Evolutionary conservation across 2,329 filamentous ascomycete species (phyloP).

Genomic region (Arthrinium puccinioides): DNA sequence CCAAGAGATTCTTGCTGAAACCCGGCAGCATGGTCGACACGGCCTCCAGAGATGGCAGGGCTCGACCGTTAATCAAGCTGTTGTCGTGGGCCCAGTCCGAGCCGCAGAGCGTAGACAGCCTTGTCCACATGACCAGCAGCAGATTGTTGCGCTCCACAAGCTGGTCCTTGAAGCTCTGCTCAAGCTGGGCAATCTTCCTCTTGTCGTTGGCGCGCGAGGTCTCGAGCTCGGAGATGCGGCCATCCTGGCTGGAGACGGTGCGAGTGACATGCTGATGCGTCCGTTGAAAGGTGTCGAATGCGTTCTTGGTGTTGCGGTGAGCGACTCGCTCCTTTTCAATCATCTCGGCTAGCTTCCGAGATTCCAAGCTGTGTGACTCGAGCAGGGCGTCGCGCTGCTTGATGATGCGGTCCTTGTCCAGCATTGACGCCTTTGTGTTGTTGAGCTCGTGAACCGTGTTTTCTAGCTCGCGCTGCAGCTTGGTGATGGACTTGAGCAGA

Average conservation of each 20-base stretch:
- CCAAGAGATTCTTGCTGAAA: constrained; percentile 83
- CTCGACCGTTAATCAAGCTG: constrained; percentile 79
- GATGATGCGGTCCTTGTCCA: constrained; percentile 87
- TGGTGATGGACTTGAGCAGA: constrained; percentile 79
- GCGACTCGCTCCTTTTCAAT: constrained; percentile 84
- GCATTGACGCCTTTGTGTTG: constrained; percentile 63
- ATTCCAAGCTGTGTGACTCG: constrained; percentile 82
- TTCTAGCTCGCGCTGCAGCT: constrained; percentile 82
- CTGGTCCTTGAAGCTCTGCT: constrained; percentile 78
- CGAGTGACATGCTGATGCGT: constrained; percentile 82
- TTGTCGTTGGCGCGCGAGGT: constrained; percentile 69
- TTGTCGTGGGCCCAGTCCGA: constrained; percentile 89
- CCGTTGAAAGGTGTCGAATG: constrained; percentile 83
- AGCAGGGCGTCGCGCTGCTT: constrained; percentile 83
- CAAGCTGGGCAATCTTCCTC: constrained; percentile 66
- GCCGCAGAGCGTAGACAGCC: constrained; percentile 78
- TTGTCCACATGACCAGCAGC: constrained; percentile 83
- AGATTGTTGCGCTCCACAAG: constrained; percentile 84
- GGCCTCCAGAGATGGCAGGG: constrained; percentile 74
- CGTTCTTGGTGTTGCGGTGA: constrained; percentile 78
- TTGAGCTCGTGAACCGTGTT: constrained; percentile 78
- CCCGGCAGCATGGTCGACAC: constrained; percentile 79
- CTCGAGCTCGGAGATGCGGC: constrained; percentile 80
- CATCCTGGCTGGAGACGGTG: constrained; percentile 78
- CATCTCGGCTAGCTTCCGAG: constrained; percentile 74